Conservation (phyloP, 805 yeast genomes). For the Myxozyma vanderwaltii region DNA sequence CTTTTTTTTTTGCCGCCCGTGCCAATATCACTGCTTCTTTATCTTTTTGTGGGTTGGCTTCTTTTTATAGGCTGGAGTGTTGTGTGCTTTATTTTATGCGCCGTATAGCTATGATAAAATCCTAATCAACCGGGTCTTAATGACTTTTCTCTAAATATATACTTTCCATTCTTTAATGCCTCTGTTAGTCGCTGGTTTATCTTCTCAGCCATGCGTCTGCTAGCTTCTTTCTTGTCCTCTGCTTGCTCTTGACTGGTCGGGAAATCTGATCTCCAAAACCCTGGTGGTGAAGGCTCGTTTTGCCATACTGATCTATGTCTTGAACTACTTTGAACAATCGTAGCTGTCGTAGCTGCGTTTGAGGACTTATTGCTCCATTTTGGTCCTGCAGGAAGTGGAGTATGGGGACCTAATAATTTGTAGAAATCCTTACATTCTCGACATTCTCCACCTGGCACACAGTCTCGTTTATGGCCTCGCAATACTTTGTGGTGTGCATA, state of each 20-base stretch:
- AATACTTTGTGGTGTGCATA: conserved; percentile 45
- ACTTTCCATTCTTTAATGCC: conserved; percentile 49
- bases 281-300: conserved; percentile 56
- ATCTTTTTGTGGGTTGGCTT: too few species aligned
- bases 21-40: background rate
- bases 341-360: too few species aligned
- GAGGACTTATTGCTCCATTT: conserved; percentile 37
- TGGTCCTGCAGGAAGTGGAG: conserved; percentile 37
- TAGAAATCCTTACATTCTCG: conserved; percentile 43
- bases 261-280: conserved; percentile 61
- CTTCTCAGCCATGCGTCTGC: conserved; percentile 43
- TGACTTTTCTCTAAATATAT: conserved; percentile 47
- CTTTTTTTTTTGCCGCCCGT: background rate
- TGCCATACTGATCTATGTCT: conserved; percentile 40
- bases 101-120: too few species aligned
- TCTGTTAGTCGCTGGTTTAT: conserved; percentile 51
- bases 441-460: conserved; percentile 46
- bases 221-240: conserved; percentile 45
- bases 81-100: background rate
- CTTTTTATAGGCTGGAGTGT: too few species aligned
- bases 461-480: conserved; percentile 42
- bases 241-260: conserved; percentile 57
- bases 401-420: conserved; percentile 39
- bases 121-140: too few species aligned
- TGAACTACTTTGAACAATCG: too few species aligned